These are phyloP conservation scores for Rhizophagus sp. DNA, from an alignment of 192 early-diverging fungal genomes.

Conservation along the genomic window DNA sequence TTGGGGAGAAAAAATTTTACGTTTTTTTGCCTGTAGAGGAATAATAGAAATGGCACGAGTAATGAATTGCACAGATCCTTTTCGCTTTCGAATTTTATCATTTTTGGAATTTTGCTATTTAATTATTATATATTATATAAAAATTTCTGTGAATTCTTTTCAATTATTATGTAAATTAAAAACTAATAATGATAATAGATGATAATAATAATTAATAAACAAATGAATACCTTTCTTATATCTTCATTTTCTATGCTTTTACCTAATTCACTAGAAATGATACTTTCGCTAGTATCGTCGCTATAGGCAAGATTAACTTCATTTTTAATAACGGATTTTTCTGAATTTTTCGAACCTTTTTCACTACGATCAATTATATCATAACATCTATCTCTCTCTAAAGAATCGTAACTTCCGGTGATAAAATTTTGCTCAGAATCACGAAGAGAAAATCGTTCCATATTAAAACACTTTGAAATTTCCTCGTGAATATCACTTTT, in stretches of 20 bases:
- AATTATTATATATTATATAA: neutral
- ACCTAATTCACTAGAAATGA: neutral
- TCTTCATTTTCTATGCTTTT: neutral
- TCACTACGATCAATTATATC: slow-evolving; percentile 3
- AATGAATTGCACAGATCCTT: neutral
- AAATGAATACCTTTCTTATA: neutral
- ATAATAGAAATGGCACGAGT: neutral
- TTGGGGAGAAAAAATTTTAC: too few species aligned
- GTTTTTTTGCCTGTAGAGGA: neutral
- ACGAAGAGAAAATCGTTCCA: slow-evolving; percentile 6
- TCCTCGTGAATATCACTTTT: slow-evolving; percentile 12
- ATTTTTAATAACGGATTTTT: too few species aligned
- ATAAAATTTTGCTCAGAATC: slow-evolving; percentile 5
- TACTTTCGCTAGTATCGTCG: neutral
- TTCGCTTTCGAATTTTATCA: neutral
- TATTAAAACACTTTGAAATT: slow-evolving; percentile 10
- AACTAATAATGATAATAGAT: neutral
- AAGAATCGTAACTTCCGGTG: slow-evolving; percentile 15
- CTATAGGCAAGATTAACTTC: neutral
- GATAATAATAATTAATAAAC: neutral
- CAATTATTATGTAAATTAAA: neutral
- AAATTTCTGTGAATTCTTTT: neutral
- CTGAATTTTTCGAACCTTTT: neutral
- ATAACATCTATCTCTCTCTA: neutral
- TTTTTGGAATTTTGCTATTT: neutral